Evolutionary conservation across 768 basidiomycete genomes (phyloP).

Genomic region (Mycena rebaudengoi): DNA sequence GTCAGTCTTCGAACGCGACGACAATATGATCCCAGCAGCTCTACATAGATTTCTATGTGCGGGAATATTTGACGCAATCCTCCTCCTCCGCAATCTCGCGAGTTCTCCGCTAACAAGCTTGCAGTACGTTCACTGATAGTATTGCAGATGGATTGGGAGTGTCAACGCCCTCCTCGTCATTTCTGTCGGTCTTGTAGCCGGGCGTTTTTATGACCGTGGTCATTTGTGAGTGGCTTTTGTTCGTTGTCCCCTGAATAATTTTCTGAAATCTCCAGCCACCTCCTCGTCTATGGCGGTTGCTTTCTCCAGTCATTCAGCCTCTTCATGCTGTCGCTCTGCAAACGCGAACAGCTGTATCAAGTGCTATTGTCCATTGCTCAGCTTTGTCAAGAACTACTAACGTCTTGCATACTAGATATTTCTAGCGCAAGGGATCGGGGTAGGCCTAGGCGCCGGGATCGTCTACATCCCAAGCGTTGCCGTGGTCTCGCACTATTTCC

Average conservation of each 20-base stretch:
- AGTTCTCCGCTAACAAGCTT: slow-evolving; percentile 1
- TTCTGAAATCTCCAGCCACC: too few species aligned
- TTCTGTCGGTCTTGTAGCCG: slow-evolving; percentile 52
- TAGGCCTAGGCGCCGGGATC: slow-evolving; percentile 57
- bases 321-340: slow-evolving; percentile 53
- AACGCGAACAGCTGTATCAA: slow-evolving; percentile 44
- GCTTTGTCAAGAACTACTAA: not conserved
- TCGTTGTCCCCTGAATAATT: too few species aligned
- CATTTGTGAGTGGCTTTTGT: slow-evolving; percentile 62
- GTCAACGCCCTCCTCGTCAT: slow-evolving; percentile 55
- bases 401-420: slow-evolving; percentile 47
- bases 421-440: slow-evolving; percentile 55
- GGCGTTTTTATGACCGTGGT: slow-evolving; percentile 59
- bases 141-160: slow-evolving; percentile 52
- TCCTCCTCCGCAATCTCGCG: slow-evolving; percentile 47
- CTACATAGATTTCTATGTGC: slow-evolving; percentile 48
- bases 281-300: slow-evolving; percentile 53
- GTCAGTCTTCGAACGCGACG: slow-evolving; percentile 24
- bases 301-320: slow-evolving; percentile 52
- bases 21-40: slow-evolving; percentile 34
- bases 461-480: slow-evolving; percentile 56
- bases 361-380: slow-evolving; percentile 20
- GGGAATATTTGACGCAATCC: slow-evolving; percentile 42
- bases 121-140: slow-evolving; percentile 2
- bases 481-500: slow-evolving; percentile 60